These are phyloP conservation scores for Sugiyamaella valdiviana DNA, from an alignment of 805 yeast species.

Conservation along the genomic window DNA sequence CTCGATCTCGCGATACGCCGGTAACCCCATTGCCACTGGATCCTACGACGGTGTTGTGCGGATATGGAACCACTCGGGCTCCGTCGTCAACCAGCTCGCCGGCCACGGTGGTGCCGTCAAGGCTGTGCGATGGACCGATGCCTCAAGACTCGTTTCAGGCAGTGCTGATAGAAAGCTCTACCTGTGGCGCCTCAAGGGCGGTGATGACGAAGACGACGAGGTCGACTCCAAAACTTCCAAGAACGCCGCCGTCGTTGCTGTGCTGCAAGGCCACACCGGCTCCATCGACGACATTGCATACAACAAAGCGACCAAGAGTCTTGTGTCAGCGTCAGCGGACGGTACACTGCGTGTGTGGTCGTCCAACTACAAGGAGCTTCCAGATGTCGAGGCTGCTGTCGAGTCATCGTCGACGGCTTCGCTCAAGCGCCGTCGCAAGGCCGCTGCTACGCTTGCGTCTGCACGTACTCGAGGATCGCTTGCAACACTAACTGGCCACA, in stretches of 20 bases:
- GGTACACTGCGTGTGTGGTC: slow-evolving; percentile 82
- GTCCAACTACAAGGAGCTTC: slow-evolving; percentile 77
- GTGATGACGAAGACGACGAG: slow-evolving; percentile 32
- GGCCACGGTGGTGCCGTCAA: slow-evolving; percentile 89
- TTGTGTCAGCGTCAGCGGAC: slow-evolving; percentile 83
- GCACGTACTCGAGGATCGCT: slow-evolving; percentile 79
- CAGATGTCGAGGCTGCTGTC: slow-evolving; percentile 43
- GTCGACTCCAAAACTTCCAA: slow-evolving; percentile 41
- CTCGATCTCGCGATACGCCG: slow-evolving; percentile 42
- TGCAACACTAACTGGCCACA: slow-evolving; percentile 70
- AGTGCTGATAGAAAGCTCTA: slow-evolving; percentile 87
- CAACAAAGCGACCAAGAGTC: slow-evolving; percentile 46
- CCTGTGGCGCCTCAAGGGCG: slow-evolving; percentile 67
- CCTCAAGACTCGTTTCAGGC: slow-evolving; percentile 70
- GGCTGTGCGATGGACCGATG: slow-evolving; percentile 71
- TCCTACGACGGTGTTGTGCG: slow-evolving; percentile 93
- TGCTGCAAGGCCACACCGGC: slow-evolving; percentile 84
- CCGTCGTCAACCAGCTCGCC: slow-evolving; percentile 67
- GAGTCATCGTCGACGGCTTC: slow-evolving; percentile 58
- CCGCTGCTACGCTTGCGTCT: slow-evolving; percentile 60
- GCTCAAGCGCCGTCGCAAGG: slow-evolving; percentile 81
- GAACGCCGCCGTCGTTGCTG: slow-evolving; percentile 59
- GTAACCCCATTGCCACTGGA: slow-evolving; percentile 66
- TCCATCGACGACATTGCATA: slow-evolving; percentile 75
- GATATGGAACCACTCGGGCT: slow-evolving; percentile 77